phyloP scores from a whole-genome alignment of 78 protist species.

The Dictyostelium brefeldianum region DNA sequence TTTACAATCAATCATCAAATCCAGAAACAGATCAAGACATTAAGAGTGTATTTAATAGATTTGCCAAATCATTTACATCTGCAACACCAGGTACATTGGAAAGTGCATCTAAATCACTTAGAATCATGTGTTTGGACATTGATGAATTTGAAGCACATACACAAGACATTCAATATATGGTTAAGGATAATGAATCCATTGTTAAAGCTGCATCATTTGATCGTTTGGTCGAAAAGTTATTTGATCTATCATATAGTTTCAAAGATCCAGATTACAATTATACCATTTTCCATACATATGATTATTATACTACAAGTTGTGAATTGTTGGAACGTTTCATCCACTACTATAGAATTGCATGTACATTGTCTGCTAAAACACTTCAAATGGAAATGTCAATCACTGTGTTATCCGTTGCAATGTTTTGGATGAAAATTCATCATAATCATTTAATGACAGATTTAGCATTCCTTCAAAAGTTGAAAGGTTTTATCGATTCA shows the following conservation, averaged over 20 bases:
- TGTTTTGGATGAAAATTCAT: conserved; percentile 80
- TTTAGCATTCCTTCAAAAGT: conserved; percentile 26
- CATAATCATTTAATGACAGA: conserved; percentile 35
- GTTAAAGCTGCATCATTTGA: conserved; percentile 59
- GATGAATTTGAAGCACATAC: conserved; percentile 31
- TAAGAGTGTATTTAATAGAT: neutral
- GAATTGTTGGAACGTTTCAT: conserved; percentile 28
- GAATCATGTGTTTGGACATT: neutral
- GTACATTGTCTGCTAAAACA: neutral
- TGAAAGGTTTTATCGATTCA: conserved; percentile 27
- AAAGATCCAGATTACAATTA: conserved; percentile 71
- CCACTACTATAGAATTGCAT: conserved; percentile 36
- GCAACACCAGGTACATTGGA: neutral
- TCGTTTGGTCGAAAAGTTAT: conserved; percentile 36
- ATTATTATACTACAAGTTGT: conserved; percentile 41
- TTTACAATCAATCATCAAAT: neutral
- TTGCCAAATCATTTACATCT: neutral
- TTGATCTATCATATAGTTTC: conserved; percentile 14
- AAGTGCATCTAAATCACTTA: neutral
- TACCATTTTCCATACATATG: conserved; percentile 71
- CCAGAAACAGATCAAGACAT: neutral
- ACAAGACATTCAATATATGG: conserved; percentile 56
- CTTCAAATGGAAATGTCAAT: conserved; percentile 32
- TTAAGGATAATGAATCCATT: conserved; percentile 29
- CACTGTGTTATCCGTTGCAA: conserved; percentile 31